phyloP scores from a whole-genome alignment of 352 stramenopile species.

The Phytophthora capsici region DNA sequence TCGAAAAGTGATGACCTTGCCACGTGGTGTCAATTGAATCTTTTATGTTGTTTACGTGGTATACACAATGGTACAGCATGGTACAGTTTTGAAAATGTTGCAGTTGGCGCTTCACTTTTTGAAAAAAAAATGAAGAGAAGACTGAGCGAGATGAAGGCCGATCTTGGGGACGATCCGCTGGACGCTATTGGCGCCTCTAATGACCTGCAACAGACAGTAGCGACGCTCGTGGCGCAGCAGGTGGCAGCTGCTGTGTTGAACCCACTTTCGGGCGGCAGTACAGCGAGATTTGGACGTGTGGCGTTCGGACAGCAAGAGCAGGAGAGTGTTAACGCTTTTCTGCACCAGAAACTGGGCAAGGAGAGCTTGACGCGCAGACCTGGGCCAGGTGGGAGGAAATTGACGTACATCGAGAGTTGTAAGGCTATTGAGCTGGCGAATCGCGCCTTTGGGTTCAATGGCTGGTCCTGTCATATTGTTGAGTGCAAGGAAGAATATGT shows the following conservation, averaged over 20 bases:
- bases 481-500: constrained; percentile 90
- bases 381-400: constrained; percentile 69
- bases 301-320: constrained; percentile 60
- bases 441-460: constrained; percentile 89
- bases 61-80: neutral
- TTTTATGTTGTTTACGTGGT: constrained; percentile 3
- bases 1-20: constrained; percentile 15
- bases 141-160: constrained; percentile 34
- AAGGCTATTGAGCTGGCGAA: constrained; percentile 91
- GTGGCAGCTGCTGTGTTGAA: constrained; percentile 21
- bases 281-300: constrained; percentile 63
- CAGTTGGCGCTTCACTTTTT: constrained; percentile 18
- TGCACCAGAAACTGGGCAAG: constrained; percentile 87
- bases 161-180: constrained; percentile 11
- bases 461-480: constrained; percentile 84
- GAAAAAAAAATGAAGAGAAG: constrained; percentile 51
- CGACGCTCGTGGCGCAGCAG: constrained; percentile 47
- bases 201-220: constrained; percentile 53
- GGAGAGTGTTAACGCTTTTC: constrained; percentile 65
- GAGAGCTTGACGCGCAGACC: constrained; percentile 71
- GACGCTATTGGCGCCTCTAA: constrained; percentile 10
- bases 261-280: neutral
- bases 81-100: constrained; percentile 19
- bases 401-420: constrained; percentile 91
- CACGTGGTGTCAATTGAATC: constrained; percentile 15